Percentiles rank a stretch among this genome's conserved stretches.
Evolutionary conservation across 805 yeast species (phyloP).

Genomic region (Myxozyma sirexii): DNA sequence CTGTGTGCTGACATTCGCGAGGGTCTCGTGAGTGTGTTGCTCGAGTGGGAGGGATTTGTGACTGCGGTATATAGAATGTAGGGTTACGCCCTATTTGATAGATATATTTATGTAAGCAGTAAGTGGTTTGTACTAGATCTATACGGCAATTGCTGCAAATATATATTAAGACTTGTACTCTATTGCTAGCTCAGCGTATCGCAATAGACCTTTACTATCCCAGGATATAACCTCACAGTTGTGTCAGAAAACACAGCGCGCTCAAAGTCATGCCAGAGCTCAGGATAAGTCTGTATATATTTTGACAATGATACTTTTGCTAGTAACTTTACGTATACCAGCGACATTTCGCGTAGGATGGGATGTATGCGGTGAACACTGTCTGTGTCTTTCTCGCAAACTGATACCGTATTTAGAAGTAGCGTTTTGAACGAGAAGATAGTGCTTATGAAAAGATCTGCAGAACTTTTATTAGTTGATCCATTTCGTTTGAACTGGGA

Average conservation of each 20-base stretch:
- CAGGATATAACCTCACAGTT: not conserved
- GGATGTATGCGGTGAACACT: not conserved
- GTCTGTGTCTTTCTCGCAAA: not conserved
- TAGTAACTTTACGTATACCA: not conserved
- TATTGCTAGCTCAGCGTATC: constrained; percentile 1
- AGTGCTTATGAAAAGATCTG: not conserved
- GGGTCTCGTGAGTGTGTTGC: constrained; percentile 13
- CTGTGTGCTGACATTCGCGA: constrained; percentile 7
- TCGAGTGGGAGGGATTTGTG: constrained; percentile 13
- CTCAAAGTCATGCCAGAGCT: constrained; percentile 1
- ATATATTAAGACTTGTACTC: not conserved
- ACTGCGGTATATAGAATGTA: constrained; percentile 4
- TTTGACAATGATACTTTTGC: not conserved
- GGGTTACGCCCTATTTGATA: constrained; percentile 5
- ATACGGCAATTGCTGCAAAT: not conserved
- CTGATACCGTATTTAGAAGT: not conserved
- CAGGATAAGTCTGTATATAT: not conserved
- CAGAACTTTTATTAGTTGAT: no score
- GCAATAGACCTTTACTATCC: constrained; percentile 3
- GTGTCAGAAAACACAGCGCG: not conserved
- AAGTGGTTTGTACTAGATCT: not conserved
- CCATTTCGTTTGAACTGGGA: not conserved
- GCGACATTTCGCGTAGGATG: not conserved
- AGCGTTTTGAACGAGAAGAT: not conserved
- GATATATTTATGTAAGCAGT: not conserved